A percentile compares a stretch with the other conserved stretches of the same genome.
Evolutionary conservation across 768 basidiomycete genomes (phyloP).

Genomic region (Paxillus ammoniavirescens): DNA sequence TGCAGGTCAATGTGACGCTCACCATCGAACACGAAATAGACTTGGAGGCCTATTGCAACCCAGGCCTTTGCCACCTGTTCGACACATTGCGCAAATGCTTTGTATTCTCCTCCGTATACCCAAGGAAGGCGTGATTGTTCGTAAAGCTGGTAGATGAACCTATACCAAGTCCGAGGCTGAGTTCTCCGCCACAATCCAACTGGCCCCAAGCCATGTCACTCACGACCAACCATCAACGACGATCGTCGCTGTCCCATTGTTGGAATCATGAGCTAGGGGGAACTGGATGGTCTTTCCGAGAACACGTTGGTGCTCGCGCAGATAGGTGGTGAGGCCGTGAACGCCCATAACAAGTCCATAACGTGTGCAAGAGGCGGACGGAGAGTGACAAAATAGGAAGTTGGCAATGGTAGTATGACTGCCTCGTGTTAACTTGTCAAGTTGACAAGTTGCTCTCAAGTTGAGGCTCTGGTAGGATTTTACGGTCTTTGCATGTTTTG

Average conservation of each 20-base stretch:
- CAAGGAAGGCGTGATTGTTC: constrained; percentile 63
- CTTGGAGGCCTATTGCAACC: constrained; percentile 60
- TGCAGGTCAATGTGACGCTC: constrained; percentile 18
- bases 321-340: constrained; percentile 50
- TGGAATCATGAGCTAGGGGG: constrained; percentile 1
- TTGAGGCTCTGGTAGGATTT: constrained; percentile 4
- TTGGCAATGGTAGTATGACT: too few relatives aligned
- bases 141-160: constrained; percentile 75
- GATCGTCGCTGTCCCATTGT: constrained; percentile 38
- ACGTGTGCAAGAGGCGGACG: neutral
- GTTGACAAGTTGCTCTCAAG: too few relatives aligned
- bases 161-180: constrained; percentile 27
- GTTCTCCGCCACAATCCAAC: constrained; percentile 4
- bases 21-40: constrained; percentile 87
- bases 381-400: constrained; percentile 2
- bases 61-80: constrained; percentile 58
- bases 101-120: constrained; percentile 86
- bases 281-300: constrained; percentile 40
- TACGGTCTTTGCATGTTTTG: neutral
- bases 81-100: constrained; percentile 50
- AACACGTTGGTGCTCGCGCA: constrained; percentile 43
- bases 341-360: constrained; percentile 42
- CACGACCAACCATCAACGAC: constrained; percentile 89
- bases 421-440: too few relatives aligned
- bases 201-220: constrained; percentile 36